Base-by-base conservation (phyloP, 2,329 filamentous ascomycete genomes). In the Aureobasidium sp. region DNA sequence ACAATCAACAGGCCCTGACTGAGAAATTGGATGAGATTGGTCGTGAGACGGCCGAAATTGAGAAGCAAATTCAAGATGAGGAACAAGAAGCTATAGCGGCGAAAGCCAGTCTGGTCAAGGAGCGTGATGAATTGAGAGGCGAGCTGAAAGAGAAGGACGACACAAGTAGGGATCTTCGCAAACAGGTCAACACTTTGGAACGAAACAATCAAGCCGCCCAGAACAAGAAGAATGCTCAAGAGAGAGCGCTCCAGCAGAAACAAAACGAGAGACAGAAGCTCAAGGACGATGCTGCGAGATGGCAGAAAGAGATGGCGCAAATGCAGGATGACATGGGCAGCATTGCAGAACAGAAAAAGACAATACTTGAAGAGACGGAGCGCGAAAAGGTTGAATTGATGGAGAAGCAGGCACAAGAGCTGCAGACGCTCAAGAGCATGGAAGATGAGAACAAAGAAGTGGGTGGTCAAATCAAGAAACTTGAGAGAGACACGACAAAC, bases 111-210 rank as follows among this genome's bases (percentile, higher is more conserved):
- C 67, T 96, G 36, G 84, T 87, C 61, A 86, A 86, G 63, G 90
- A 96, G 69, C 88, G 90, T 64, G 90, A 95, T 67, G 83, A 87
- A 56, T 86, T 96, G 72, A 87, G 84, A 69, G 87, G 87, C 65
- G 82, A 87, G 23, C 80, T 94, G 60, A 94, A 90, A 72, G 90
- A 96, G 70, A 96, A 95, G 73, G 93, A 97, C 66, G 91, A 95
- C 69, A 89, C 87, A 56, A 97, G 91, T 53, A 87, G 90, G 48
- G 91, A 91, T 70, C 76, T 97, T 60, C 90, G 89, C 70, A 88
- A 88, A 65, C 87, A 93, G 70, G 87, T 95, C 59, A 87, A 90
- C 58, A 85, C 84, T 50, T 85, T 92, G 6, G 91, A 95, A 73
- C 86, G 90, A 59, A 82, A 89, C 66, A 96, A 95, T 78, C 86